Evolutionary conservation across 495 filamentous ascomycete genomes (phyloP).

Genomic region (Xylaria acuta): DNA sequence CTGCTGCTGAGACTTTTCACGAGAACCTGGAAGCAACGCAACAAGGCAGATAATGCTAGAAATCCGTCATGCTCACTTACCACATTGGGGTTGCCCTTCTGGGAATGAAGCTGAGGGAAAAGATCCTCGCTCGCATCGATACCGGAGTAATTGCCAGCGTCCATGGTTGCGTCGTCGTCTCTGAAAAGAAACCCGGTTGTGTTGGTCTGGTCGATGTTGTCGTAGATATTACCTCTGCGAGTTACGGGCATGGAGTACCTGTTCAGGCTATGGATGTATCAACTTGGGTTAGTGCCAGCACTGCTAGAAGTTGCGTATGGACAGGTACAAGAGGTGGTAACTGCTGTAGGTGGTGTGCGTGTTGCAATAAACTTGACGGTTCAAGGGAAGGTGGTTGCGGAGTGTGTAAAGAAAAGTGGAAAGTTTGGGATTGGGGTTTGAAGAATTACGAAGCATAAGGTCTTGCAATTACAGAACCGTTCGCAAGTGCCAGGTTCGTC

Average conservation of each 20-base stretch:
- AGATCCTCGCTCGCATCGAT: conserved; percentile 79
- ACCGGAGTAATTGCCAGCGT: conserved; percentile 67
- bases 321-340: not conserved
- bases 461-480: not conserved
- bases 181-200: conserved; percentile 84
- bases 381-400: not conserved
- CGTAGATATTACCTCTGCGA: conserved; percentile 63
- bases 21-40: not conserved
- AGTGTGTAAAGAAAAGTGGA: not conserved
- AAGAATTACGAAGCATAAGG: not conserved
- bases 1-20: not conserved
- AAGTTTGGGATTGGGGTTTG: not conserved
- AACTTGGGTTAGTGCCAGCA: conserved; percentile 29
- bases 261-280: conserved; percentile 63
- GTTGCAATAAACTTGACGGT: not conserved
- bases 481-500: not conserved
- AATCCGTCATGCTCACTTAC: conserved; percentile 57
- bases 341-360: not conserved
- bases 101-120: conserved; percentile 81
- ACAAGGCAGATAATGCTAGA: not conserved
- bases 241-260: conserved; percentile 90
- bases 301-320: not conserved
- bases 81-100: conserved; percentile 69
- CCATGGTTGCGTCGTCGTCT: conserved; percentile 71
- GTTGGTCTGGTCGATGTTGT: conserved; percentile 73